Percentiles rank a stretch among this genome's conserved stretches.
Evolutionary conservation across 306 rosid species (phyloP).

Genomic region (Cucurbita moschata): DNA sequence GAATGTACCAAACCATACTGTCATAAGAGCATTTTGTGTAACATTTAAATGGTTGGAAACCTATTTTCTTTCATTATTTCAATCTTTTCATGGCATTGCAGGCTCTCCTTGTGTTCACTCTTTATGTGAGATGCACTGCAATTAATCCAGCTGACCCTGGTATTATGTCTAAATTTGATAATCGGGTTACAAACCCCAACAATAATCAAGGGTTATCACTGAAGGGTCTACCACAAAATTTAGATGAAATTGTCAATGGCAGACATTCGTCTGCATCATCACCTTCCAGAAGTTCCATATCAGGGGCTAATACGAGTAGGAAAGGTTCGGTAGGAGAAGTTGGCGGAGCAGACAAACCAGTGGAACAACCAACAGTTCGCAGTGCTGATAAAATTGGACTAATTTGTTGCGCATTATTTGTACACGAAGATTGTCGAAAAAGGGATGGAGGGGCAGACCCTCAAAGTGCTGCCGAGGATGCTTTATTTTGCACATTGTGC

Average conservation of each 20-base stretch:
- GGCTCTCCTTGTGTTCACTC: conserved; percentile 86
- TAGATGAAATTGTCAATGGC: conserved; percentile 32
- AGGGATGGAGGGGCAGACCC: conserved; percentile 50
- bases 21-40: not conserved
- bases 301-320: conserved; percentile 55
- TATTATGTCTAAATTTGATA: conserved; percentile 69
- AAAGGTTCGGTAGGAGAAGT: conserved; percentile 68
- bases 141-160: conserved; percentile 98
- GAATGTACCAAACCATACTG: not conserved
- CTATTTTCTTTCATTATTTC: conserved; percentile 7
- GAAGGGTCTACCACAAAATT: conserved; percentile 43
- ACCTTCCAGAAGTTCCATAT: conserved; percentile 56
- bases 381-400: conserved; percentile 39
- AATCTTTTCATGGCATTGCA: conserved; percentile 33
- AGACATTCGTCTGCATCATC: conserved; percentile 54
- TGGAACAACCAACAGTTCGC: conserved; percentile 22
- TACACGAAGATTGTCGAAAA: conserved; percentile 76
- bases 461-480: conserved; percentile 66
- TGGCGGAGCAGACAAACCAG: conserved; percentile 31
- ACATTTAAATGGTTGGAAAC: not conserved
- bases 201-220: conserved; percentile 32
- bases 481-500: conserved; percentile 94
- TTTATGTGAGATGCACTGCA: conserved; percentile 87
- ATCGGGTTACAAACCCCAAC: conserved; percentile 17
- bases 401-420: conserved; percentile 59